A percentile compares a stretch with the other conserved stretches of the same genome.
phyloP scores from a whole-genome alignment of 495 filamentous ascomycete species.

The Podospora bellae-mahoneyi region DNA sequence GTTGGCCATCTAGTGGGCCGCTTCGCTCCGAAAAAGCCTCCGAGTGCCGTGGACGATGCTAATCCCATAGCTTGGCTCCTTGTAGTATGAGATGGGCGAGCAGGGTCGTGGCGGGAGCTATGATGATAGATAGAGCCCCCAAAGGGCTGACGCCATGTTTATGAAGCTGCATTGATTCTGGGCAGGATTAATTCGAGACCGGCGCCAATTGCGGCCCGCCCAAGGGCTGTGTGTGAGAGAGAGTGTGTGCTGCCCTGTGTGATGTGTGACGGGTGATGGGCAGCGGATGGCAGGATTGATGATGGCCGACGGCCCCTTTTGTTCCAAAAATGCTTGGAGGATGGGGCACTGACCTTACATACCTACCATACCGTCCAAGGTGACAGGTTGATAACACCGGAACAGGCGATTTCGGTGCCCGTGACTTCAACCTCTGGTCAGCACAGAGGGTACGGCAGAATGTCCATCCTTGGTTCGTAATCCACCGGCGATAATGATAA shows the following conservation, averaged over 20 bases:
- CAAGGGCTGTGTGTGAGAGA: not conserved
- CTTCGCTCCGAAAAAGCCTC: not conserved
- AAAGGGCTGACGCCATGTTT: too few species aligned
- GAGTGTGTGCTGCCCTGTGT: not conserved
- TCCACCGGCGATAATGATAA: too few species aligned
- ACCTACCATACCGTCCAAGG: not conserved
- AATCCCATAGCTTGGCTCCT: not conserved
- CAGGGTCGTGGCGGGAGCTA: too few species aligned
- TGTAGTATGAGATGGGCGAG: too few species aligned
- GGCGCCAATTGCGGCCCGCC: too few species aligned
- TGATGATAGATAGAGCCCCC: too few species aligned
- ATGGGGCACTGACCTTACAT: conserved; percentile 1
- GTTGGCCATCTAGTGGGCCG: not conserved
- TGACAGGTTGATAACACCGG: not conserved
- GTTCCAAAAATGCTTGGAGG: conserved; percentile 16
- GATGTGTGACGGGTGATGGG: not conserved
- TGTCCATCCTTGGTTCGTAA: too few species aligned
- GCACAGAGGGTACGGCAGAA: not conserved
- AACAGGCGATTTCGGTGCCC: conserved; percentile 9
- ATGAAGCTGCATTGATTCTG: too few species aligned
- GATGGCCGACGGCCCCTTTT: conserved; percentile 3
- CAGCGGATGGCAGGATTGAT: not conserved
- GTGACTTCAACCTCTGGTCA: not conserved
- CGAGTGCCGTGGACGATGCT: not conserved
- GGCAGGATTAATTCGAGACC: too few species aligned